Evolutionary conservation across 108 stramenopile genomes (phyloP).

Genomic region (Pseudonitzschia pungens): DNA sequence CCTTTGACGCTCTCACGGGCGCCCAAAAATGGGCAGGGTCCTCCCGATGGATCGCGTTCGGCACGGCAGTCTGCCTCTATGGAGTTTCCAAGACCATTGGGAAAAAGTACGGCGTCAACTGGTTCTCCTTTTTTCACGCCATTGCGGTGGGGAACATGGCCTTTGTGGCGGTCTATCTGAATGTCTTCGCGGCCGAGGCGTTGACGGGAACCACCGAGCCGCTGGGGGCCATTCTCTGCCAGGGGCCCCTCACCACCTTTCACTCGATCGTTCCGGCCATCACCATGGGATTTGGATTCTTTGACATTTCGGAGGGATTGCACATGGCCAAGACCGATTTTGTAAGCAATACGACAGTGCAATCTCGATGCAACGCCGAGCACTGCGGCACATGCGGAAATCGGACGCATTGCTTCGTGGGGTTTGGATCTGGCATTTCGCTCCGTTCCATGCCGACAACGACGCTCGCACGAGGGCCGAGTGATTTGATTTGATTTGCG

Average conservation of each 20-base stretch:
- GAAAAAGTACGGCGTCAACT: conserved; percentile 37
- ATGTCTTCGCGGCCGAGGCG: conserved; percentile 31
- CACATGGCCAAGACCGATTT: conserved; percentile 46
- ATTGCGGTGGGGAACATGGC: conserved; percentile 34
- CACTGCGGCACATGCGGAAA: not conserved
- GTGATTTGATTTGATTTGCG: too few species aligned
- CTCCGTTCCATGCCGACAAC: too few species aligned
- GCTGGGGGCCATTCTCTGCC: conserved; percentile 40
- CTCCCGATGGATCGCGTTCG: conserved; percentile 22
- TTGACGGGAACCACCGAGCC: conserved; percentile 57
- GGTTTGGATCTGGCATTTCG: too few species aligned
- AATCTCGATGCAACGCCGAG: not conserved
- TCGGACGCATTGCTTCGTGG: not conserved
- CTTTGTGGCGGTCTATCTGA: conserved; percentile 41
- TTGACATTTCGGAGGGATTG: conserved; percentile 57
- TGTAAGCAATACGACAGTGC: conserved; percentile 21
- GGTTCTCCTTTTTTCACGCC: conserved; percentile 56
- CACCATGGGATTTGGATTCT: conserved; percentile 58
- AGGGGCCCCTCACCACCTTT: conserved; percentile 54
- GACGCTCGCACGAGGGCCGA: too few species aligned
- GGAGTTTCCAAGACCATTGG: conserved; percentile 7
- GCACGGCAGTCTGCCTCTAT: conserved; percentile 18
- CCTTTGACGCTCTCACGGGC: conserved; percentile 25
- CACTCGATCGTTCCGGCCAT: conserved; percentile 69
- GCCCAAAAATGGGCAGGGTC: conserved; percentile 32